phyloP scores from a whole-genome alignment of 345 rosid species.

The Populus alba region DNA sequence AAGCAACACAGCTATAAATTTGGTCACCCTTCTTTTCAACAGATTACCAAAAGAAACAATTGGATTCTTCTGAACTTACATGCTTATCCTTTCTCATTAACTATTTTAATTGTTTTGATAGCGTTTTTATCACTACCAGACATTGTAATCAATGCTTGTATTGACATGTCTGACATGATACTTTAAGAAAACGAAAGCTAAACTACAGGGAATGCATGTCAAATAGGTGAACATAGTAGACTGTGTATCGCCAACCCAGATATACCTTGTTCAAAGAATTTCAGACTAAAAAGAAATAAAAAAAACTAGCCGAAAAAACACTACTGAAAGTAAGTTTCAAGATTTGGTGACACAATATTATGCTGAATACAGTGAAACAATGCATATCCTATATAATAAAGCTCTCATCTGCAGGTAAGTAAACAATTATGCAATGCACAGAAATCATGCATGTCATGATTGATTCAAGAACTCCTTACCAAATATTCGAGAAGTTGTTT shows the following conservation, averaged over 20 bases:
- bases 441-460: background rate
- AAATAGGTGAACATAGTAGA: background rate
- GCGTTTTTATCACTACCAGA: background rate
- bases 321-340: background rate
- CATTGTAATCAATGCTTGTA: background rate
- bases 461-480: constrained; percentile 35
- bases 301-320: background rate
- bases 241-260: too few relatives aligned
- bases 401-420: background rate
- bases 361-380: background rate
- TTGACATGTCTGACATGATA: background rate
- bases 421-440: background rate
- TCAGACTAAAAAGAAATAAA: too few relatives aligned
- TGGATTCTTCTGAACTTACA: too few relatives aligned
- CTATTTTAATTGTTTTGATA: background rate
- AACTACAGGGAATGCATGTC: background rate
- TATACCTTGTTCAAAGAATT: too few relatives aligned
- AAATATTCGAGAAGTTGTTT: constrained; percentile 68
- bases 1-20: background rate
- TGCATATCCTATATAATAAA: background rate
- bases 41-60: too few relatives aligned
- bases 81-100: background rate
- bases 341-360: background rate
- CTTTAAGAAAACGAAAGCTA: background rate
- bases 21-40: background rate